These are phyloP conservation scores for Coniella lustricola DNA, from an alignment of 2,329 filamentous ascomycete species.

Conservation along the genomic window DNA sequence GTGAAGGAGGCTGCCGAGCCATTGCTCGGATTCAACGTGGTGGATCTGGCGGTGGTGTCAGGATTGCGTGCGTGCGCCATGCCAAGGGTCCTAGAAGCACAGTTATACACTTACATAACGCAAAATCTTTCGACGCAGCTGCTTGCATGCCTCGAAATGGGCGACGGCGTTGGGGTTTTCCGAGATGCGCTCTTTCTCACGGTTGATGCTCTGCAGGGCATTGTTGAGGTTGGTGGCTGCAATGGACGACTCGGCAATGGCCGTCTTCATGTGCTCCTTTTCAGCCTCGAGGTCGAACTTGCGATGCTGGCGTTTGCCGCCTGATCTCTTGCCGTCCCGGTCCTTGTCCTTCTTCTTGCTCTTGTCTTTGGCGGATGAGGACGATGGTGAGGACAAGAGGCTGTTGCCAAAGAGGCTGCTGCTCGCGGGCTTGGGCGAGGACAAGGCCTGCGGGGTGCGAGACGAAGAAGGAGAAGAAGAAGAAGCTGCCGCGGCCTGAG, in stretches of 20 bases:
- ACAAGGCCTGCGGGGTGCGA: conserved; percentile 12
- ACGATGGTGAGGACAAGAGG: conserved; percentile 27
- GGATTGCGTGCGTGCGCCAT: no score
- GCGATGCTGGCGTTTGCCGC: conserved; percentile 36
- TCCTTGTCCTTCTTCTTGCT: conserved; percentile 31
- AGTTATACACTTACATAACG: conserved; percentile 72
- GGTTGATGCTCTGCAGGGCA: conserved; percentile 80
- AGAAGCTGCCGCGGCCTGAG: no score
- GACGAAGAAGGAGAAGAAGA: no score
- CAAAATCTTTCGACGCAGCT: conserved; percentile 73
- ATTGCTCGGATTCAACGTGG: conserved; percentile 83
- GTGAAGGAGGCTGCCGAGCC: conserved; percentile 81
- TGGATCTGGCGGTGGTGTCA: conserved; percentile 55
- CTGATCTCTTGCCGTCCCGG: conserved; percentile 42
- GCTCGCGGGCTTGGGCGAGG: conserved; percentile 21
- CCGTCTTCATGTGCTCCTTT: conserved; percentile 76
- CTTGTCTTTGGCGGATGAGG: conserved; percentile 36
- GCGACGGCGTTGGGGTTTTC: conserved; percentile 69
- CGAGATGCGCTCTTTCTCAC: conserved; percentile 80
- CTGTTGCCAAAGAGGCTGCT: conserved; percentile 33
- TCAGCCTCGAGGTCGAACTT: conserved; percentile 82
- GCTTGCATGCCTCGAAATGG: conserved; percentile 81
- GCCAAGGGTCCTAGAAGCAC: no score
- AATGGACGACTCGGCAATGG: conserved; percentile 84
- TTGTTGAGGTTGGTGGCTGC: conserved; percentile 89